Base-by-base conservation (phyloP, 2,329 filamentous ascomycete genomes). In the Xylaria sp. region DNA sequence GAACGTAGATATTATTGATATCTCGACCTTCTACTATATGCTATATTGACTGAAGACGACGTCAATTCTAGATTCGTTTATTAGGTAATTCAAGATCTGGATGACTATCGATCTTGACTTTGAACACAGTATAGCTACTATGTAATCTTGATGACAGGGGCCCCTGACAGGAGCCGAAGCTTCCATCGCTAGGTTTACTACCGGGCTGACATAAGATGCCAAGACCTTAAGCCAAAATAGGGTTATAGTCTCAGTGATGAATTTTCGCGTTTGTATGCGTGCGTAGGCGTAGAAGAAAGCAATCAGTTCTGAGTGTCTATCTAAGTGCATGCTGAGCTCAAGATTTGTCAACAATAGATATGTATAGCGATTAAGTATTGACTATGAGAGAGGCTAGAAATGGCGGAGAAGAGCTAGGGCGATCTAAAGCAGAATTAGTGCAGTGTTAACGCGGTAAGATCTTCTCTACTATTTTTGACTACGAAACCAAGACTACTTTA, bases 141-240 rank as follows among this genome's bases (percentile, higher is more conserved):
- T 32, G 50, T 50, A 50, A 53, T 32, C 50, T 17, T 53, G 24
- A 17, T 17, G 51, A 34, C 57, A 24, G 45, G 58, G 48, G 32
- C 42, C 59, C 67, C 55, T 55, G 59, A 27, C 24, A 27, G 24
- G 24, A 60, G 5, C 47, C 14, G 30, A 30, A 50, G 50, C 47
- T 12, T 21, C 21, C 17, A 36, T 39, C 19, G n/a, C 54, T 27
- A 39, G n/a, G 54, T 17, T 53, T 60, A 60, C 60, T 68, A 50
- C 61, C 65, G 65, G 34, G 60, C 58, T 69, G 67, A 69, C 67
- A 60, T 69, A 60, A 63, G 63, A 60, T 17, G 59, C 55, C 55
- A 69, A 64, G 59, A 58, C 32, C 24, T 9, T 2, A 27, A 19
- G 6, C 17, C 55, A 30, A 53, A 47, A 61, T 53, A 36, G 30